Conservation (phyloP, 805 yeast genomes). For the Saturnispora dispora region DNA sequence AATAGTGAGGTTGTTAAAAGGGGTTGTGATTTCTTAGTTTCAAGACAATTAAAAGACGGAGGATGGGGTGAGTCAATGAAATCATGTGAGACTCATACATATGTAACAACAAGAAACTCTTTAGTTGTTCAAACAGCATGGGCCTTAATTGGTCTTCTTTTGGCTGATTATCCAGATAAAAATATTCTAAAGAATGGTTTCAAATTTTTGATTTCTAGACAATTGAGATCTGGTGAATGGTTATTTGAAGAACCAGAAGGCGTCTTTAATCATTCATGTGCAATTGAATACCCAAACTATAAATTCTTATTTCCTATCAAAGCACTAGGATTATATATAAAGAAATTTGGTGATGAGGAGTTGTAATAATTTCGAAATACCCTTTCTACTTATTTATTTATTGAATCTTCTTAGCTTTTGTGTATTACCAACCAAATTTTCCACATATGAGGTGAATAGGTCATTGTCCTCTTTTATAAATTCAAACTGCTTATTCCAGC, state of each 20-base stretch:
- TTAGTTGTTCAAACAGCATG: constrained; percentile 87
- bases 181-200: constrained; percentile 57
- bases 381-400: not conserved
- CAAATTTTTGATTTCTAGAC: constrained; percentile 53
- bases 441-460: constrained; percentile 80
- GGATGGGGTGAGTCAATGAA: constrained; percentile 98
- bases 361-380: not conserved
- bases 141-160: constrained; percentile 74
- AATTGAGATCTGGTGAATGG: constrained; percentile 76
- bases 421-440: constrained; percentile 82
- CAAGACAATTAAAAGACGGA: constrained; percentile 76
- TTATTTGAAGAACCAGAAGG: constrained; percentile 82
- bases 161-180: constrained; percentile 73
- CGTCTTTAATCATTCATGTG: constrained; percentile 86
- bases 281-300: constrained; percentile 93
- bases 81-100: constrained; percentile 70
- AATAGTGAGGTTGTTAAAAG: constrained; percentile 53
- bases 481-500: constrained; percentile 44
- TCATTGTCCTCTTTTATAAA: constrained; percentile 55
- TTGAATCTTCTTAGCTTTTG: constrained; percentile 55
- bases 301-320: constrained; percentile 84
- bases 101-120: constrained; percentile 52
- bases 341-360: constrained; percentile 19
- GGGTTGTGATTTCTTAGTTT: constrained; percentile 80
- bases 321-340: constrained; percentile 70